Base-by-base conservation (phyloP, 305 asterid species). In the Stenogyne calaminthoides region DNA sequence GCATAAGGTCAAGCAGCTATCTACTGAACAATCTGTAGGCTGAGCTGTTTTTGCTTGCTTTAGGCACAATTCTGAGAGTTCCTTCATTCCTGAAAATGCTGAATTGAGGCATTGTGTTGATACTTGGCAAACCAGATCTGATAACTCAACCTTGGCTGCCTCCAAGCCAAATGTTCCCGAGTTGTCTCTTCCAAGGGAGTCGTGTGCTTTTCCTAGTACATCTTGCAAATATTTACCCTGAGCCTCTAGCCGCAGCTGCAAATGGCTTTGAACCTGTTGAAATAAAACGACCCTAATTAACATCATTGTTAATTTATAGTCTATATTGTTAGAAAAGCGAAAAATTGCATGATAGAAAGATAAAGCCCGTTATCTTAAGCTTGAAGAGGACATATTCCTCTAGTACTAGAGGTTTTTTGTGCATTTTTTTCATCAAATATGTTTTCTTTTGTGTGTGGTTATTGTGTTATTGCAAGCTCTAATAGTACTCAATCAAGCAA, bases 131-230 rank as follows among this genome's bases (percentile, higher is more conserved):
- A 85, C 95, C 76, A 89, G 77, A 74, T 95, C 94, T 11, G 98
- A 89, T 68, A 95, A 64, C 74, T 88, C 96, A 81, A 86, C 85
- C 79, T 88, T 89, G 60, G 98, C 96, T 65, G 93, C 93, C 78
- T 95, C 97, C 51, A 88, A 77, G 76, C 88, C 88, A 58, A 86
- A 47, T 56, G 95, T 78, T 70, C 93, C 98, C 72, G 70, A 47
- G 82, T 91, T 87, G 76, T 88, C 97, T 64, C 84, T 84, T 76
- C 96, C 97, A 39, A 95, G 90, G 46, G 97, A 89, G 71, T 93
- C 98, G 58, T 95, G 97, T 69, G 99, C 97, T 73, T 89, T 91
- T 80, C 93, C 98, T 42, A 95, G 90, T 65, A 95, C 99, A 15
- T 86, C 78, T 80, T 95, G 96, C 72, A 93, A 71, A 72, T 91